Evolutionary conservation across 768 basidiomycete species (phyloP), one percentile per base, ranked within the genome.

Genomic region (Crucibulum laeve): DNA sequence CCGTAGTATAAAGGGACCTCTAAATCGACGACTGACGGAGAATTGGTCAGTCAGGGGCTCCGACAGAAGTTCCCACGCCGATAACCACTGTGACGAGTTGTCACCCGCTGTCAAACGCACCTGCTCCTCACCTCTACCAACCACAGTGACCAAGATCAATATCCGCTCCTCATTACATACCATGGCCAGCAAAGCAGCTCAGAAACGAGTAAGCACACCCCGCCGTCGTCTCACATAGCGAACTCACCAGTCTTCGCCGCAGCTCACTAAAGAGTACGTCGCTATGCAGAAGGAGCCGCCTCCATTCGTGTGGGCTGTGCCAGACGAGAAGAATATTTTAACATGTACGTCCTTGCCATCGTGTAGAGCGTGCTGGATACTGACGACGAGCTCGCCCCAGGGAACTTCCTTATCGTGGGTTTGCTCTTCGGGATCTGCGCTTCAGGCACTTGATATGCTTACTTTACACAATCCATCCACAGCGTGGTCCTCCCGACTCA

Each of bases 241-340:
- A 22, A 18, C 36, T 15, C 5, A 40, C 39, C 32, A 7, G 32
- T 33, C 24, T 3, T 32, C 25, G 24, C 8, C 50, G 38, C 60
- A 90, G 87, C 79, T 91, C 48, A 70, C 74, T 25, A 92, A 95
- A 67, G 94, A 97, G 71, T 93, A 86, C 67, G 79, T 88, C 55
- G 71, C 78, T 38, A 95, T 97, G 89, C 91, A 95, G 68, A 86
- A 70, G 58, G 84, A 88, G 48, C 91, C 95, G 11, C 95, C 95
- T 1, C 95, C 95, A 47, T 98, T 93, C 64, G 84, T 97, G 17
- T 94, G 89, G 86, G 94, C 95, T 28, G 77, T 77, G 23, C 95
- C 95, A 11, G 93, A 96, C 56, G 95, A 98, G 77, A 93, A 93
- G 82, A 95, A 97, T 63, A 94, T 97, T 54, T 64, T 97, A 40